Evolutionary conservation across 306 rosid species (phyloP), one percentile per base, ranked within the genome.

Genomic region (Citrullus amarus): DNA sequence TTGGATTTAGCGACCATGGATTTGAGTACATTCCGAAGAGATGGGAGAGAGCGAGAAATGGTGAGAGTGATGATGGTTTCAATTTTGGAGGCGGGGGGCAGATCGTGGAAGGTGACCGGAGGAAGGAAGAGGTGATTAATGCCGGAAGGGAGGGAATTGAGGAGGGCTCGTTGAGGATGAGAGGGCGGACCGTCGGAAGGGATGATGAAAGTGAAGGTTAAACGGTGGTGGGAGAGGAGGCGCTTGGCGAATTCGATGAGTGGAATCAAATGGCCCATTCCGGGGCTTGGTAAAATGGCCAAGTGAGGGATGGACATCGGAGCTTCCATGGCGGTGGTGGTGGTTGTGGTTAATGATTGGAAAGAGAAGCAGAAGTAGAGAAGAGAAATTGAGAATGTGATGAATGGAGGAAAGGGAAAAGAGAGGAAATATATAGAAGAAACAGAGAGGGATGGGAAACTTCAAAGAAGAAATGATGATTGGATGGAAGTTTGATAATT

Each of bases 251-350:
- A 82, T 73, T 88, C 93, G 6, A 80, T 77, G 80, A 93, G 90
- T 6, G 97, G 97, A 54, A 93, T 93, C 32, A 93, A 88, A 79
- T 93, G 97, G 51, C 97, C 97, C 90, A 93, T 93, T 9, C 96
- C 94, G 2, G 97, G 97, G 25, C 82, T 83, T 1, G 97, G 93
- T 1, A 89, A 18, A 65, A 90, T 82, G 1, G 85, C 92, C 36
- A 93, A 78, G 68, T 81, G 81, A 0, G 91, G 61, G 3, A 80
- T 34, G 9, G 78, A 77, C 34, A 62, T 1, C 15, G n/a, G 61
- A 46, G 59, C n/a, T 80, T 84, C 87, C 94, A 89, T 90, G 86
- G 73, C 5, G 34, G 25, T 8, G 39, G 38, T 0, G 56, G 43
- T 15, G 59, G 59, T 50, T 72, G 2, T 73, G 78, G 44, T 51